Base-by-base conservation (phyloP, 1,284 basidiomycete genomes). In the Marasmius oreades region DNA sequence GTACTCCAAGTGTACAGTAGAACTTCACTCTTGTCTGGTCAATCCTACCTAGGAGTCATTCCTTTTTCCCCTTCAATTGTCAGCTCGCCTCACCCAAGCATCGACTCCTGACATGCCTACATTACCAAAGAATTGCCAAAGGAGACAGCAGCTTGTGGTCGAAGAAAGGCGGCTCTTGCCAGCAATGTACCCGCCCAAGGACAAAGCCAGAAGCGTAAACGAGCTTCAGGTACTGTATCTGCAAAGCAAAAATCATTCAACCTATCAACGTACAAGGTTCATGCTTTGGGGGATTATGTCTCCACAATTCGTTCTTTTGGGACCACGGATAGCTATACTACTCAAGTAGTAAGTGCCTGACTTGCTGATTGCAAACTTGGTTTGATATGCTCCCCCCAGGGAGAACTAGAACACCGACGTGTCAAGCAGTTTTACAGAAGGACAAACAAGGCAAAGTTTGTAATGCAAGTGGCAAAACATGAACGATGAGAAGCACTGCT, bases 401-500 rank as follows among this genome's bases (percentile, higher is more conserved):
- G 24, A 2, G 46, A 31, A 31, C 46, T 48, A 3, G 11, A 10
- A 5, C 26, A 48, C 28, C 26, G 14, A 5, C 28, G 11, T 20
- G 46, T 48, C 5, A 48, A 48, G 18, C 14, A 18, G 3, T 48
- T 28, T 14, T 48, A 48, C 28, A 24, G 24, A n/a, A 10, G 6
- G n/a, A 46, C 44, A 18, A 46, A 46, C 42, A 44, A 44, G 22
- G 8, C 16, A 22, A 8, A 20, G 7, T 16, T 10, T 44, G 42
- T 22, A 8, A 8, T 8, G 8, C 42, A 44, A 44, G 22, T 44
- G 7, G 42, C 16, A 8, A 44, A 44, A 62, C 46, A 1, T 55
- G 62, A 1, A 55, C 72, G 43, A 44, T 61, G 7, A 58, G 51
- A n/a, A 55, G 52, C 12, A 39, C 57, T 20, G 66, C 66, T 36